Evolutionary conservation across 495 filamentous ascomycete species (phyloP).

Genomic region (Tuber melanosporum): DNA sequence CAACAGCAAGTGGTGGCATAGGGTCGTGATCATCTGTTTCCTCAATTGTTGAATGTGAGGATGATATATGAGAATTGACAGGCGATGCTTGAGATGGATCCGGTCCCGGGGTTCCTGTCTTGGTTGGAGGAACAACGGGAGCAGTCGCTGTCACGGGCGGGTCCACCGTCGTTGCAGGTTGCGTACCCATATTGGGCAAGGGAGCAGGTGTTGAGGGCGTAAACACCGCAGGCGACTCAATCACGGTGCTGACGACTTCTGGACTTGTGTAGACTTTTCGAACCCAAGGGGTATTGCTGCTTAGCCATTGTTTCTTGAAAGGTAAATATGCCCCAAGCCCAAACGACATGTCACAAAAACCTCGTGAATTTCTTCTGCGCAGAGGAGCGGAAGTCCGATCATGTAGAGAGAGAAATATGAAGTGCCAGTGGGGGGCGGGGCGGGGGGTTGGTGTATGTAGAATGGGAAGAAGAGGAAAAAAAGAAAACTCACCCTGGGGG

Average conservation of each 20-base stretch:
- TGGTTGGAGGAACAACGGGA: constrained; percentile 9
- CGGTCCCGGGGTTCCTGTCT: constrained; percentile 5
- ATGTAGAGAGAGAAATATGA: neutral
- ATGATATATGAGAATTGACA: constrained; percentile 41
- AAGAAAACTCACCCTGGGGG: constrained; percentile 35
- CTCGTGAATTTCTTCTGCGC: neutral
- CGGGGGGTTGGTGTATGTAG: neutral
- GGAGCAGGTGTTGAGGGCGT: constrained; percentile 18
- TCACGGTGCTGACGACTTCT: constrained; percentile 14
- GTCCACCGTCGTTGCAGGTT: constrained; percentile 10
- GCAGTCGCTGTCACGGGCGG: constrained; percentile 19
- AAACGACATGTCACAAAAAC: neutral
- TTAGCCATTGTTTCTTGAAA: constrained; percentile 4
- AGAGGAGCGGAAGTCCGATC: neutral
- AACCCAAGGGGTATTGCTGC: constrained; percentile 11
- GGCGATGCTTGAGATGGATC: constrained; percentile 21
- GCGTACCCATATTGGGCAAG: constrained; percentile 9
- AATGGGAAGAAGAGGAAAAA: constrained; percentile 5
- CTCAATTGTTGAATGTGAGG: constrained; percentile 41
- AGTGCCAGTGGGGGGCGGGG: neutral
- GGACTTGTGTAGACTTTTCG: constrained; percentile 34
- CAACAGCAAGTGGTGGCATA: constrained; percentile 37
- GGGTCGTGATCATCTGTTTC: constrained; percentile 38
- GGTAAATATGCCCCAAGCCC: neutral
- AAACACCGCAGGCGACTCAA: constrained; percentile 24